Evolutionary conservation across 805 yeast genomes (phyloP).

Genomic region (Martiniozyma abietophila): DNA sequence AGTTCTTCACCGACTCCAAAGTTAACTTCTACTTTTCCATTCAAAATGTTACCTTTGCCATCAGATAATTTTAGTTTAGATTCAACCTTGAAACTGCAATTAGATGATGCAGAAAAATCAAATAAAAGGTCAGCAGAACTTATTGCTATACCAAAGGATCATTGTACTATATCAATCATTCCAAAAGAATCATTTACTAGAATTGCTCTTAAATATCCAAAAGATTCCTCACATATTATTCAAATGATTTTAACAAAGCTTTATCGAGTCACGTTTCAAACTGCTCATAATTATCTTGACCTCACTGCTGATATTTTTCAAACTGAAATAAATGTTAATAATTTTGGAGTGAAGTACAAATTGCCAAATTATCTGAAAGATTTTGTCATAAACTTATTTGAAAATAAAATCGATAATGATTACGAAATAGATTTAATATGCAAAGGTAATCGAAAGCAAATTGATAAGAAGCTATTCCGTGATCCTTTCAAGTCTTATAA

Average conservation of each 20-base stretch:
- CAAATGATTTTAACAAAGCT: conserved; percentile 84
- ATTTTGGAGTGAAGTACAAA: conserved; percentile 27
- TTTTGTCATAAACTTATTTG: conserved; percentile 6
- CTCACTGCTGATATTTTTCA: conserved; percentile 71
- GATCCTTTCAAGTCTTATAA: no score
- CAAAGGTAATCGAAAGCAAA: no score
- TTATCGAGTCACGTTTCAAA: conserved; percentile 84
- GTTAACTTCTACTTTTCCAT: background rate
- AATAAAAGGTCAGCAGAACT: conserved; percentile 20
- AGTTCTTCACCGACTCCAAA: conserved; percentile 11
- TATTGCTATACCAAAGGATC: conserved; percentile 65
- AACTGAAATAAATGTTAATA: conserved; percentile 62
- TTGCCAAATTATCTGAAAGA: conserved; percentile 61
- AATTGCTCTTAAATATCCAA: conserved; percentile 67
- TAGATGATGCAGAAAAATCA: background rate
- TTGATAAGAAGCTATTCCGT: no score
- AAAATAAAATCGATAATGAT: conserved; percentile 15
- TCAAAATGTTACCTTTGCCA: conserved; percentile 5
- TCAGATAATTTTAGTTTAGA: conserved; percentile 10
- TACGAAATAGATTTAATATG: conserved; percentile 35
- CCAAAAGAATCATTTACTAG: conserved; percentile 76
- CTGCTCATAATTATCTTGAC: conserved; percentile 81
- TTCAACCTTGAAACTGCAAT: conserved; percentile 2
- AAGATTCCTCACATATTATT: conserved; percentile 86
- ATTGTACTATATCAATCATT: conserved; percentile 84